These are phyloP conservation scores for Naganishia antarctica DNA, from an alignment of 768 basidiomycete species.

Conservation along the genomic window DNA sequence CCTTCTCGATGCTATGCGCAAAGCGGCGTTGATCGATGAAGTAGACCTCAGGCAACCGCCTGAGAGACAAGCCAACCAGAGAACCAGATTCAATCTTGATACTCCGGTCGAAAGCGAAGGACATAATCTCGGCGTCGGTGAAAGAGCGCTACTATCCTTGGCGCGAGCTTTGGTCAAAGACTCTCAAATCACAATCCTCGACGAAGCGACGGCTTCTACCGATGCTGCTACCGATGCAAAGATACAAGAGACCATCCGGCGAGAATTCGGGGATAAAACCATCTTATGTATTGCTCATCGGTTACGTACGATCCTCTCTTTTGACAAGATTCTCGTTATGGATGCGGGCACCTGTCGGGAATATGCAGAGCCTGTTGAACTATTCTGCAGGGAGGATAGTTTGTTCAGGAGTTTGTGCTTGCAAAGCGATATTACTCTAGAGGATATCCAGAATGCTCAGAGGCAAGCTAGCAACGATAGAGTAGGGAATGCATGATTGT, in stretches of 20 bases:
- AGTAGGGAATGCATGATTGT: neutral
- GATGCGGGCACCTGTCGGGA: conserved; percentile 73
- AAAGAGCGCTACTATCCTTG: conserved; percentile 78
- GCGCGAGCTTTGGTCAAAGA: conserved; percentile 85
- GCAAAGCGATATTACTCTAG: conserved; percentile 65
- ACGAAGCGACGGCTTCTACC: conserved; percentile 72
- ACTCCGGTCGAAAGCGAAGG: conserved; percentile 79
- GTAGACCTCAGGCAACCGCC: neutral
- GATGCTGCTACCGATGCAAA: conserved; percentile 78
- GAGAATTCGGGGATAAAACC: conserved; percentile 76
- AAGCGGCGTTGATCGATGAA: conserved; percentile 17
- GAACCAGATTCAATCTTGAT: conserved; percentile 68
- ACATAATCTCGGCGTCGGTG: conserved; percentile 56
- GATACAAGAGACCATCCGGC: conserved; percentile 81
- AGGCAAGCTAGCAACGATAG: conserved; percentile 12
- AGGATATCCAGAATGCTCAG: conserved; percentile 58
- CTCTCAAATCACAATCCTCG: conserved; percentile 74
- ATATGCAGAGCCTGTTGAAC: conserved; percentile 67
- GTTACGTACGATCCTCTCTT: conserved; percentile 75
- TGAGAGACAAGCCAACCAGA: conserved; percentile 37
- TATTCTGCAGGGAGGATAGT: conserved; percentile 59
- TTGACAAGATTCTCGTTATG: conserved; percentile 82
- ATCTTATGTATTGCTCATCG: conserved; percentile 81
- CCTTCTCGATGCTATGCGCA: conserved; percentile 58
- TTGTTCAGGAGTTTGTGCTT: conserved; percentile 84